Base-by-base conservation (phyloP, 768 basidiomycete species). In the Auricularia sp. region DNA sequence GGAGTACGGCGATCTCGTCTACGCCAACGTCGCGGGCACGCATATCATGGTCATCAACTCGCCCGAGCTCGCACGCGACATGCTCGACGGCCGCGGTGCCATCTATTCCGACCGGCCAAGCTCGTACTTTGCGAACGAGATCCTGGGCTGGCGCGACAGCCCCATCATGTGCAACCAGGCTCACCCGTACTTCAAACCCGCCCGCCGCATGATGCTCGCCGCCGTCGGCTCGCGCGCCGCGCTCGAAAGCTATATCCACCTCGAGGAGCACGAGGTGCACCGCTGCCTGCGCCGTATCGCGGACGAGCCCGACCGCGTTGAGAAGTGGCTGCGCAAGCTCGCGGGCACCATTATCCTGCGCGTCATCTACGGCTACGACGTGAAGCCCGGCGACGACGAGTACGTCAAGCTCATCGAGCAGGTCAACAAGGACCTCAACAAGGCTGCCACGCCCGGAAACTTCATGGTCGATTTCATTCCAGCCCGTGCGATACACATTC, bases 21-120 rank as follows among this genome's bases (percentile, higher is more conserved):
- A 88, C 69, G 73, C 89, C 42, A 84, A 86, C 68, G 74, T 88
- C 33, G 78, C 87, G 59, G 86, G 87, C 0, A 83, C 88, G 66
- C 81, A 83, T 2, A 80, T 92, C 39, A 24, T 71, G 13, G 54
- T 68, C 47, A 14, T 70, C 56, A 65, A 68, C 59, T 68, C 69
- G 16, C 36, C 61, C 21, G 56, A 70, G 58, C 65, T 65, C 47
- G 70, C 70, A 1, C 44, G 16, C 11, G 68, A 67, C 37, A 56
- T 71, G 10, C 61, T 71, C 10, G 69, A 69, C 61, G 68, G 66
- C 62, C 44, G 66, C 11, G 65, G 65, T 18, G 37, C 61, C 10
- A n/a, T n/a, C 18, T n/a, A n/a, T 18, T n/a, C 54, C n/a, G 54
- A 54, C 54, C 54, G 54, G 7, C 54, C 54, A 7, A 8, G 18